These are phyloP conservation scores for Pseudogymnoascus sp. DNA, from an alignment of 2,329 filamentous ascomycete species.

Conservation along the genomic window DNA sequence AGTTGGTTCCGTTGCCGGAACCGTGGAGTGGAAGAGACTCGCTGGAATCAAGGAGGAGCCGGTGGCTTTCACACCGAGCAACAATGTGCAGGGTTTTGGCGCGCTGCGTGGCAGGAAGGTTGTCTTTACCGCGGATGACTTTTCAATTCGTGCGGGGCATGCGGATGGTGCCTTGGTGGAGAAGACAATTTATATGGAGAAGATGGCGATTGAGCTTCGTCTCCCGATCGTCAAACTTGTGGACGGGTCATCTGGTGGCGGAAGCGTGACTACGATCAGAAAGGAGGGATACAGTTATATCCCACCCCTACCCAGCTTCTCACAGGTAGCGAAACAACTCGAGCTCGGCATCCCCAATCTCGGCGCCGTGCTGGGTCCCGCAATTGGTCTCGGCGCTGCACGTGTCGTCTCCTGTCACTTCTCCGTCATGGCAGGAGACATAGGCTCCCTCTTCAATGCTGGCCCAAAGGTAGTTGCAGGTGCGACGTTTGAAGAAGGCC, in stretches of 20 bases:
- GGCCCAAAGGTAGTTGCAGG: slow-evolving; percentile 55
- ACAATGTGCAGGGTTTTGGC: slow-evolving; percentile 56
- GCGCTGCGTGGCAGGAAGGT: slow-evolving; percentile 45
- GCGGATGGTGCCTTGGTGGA: slow-evolving; percentile 52
- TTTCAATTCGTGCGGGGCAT: slow-evolving; percentile 55
- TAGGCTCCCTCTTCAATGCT: slow-evolving; percentile 57
- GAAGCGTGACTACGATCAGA: slow-evolving; percentile 52
- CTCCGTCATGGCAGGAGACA: slow-evolving; percentile 57
- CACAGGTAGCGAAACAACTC: slow-evolving; percentile 47
- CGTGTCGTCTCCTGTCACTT: slow-evolving; percentile 57
- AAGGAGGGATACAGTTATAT: slow-evolving; percentile 52
- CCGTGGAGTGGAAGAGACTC: slow-evolving; percentile 49
- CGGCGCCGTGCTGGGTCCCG: slow-evolving; percentile 55
- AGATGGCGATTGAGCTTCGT: slow-evolving; percentile 48
- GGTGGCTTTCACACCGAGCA: slow-evolving; percentile 47
- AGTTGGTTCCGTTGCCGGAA: slow-evolving; percentile 53
- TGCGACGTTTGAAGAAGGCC: slow-evolving; percentile 57
- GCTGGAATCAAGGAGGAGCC: slow-evolving; percentile 40
- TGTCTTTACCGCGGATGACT: slow-evolving; percentile 58
- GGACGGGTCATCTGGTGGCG: slow-evolving; percentile 56
- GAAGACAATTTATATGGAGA: slow-evolving; percentile 57
- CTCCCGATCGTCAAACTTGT: slow-evolving; percentile 57
- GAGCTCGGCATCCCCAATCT: slow-evolving; percentile 59
- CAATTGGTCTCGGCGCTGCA: slow-evolving; percentile 56
- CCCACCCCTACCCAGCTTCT: slow-evolving; percentile 48